phyloP scores from a whole-genome alignment of 208 protist genomes.

The Wallacemonas collosoma region DNA sequence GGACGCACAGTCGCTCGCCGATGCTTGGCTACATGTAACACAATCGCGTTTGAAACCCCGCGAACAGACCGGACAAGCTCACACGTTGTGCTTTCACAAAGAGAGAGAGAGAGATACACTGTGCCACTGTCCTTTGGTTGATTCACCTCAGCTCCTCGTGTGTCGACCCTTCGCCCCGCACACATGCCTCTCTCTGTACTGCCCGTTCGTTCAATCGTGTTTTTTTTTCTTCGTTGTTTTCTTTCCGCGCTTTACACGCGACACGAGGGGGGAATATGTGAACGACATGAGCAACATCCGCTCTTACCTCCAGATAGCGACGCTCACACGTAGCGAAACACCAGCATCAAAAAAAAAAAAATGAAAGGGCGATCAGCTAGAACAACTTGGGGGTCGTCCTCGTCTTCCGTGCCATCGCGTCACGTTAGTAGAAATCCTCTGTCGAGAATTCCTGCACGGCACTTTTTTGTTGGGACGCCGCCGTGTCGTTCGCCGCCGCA shows the following conservation, averaged over 20 bases:
- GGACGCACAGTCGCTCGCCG: too few species aligned
- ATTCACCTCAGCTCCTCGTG: too few species aligned
- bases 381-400: background rate
- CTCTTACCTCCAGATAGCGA: background rate
- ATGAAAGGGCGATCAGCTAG: background rate
- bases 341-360: background rate
- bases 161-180: too few species aligned
- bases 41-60: too few species aligned
- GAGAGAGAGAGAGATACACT: too few species aligned
- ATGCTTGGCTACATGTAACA: too few species aligned
- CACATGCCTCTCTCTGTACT: too few species aligned
- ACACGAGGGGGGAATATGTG: background rate
- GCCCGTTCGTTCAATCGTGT: background rate
- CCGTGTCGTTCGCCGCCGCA: background rate
- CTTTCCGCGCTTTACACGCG: background rate
- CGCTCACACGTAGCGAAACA: background rate
- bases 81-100: too few species aligned
- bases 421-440: slow-evolving; percentile 69
- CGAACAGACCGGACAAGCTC: too few species aligned
- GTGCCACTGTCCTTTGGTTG: too few species aligned
- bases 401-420: background rate
- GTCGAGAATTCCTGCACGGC: slow-evolving; percentile 33
- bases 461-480: background rate
- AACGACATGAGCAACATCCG: background rate
- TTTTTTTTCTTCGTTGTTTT: background rate